These are phyloP conservation scores for Nasturtium officinale DNA, from an alignment of 345 rosid genomes.

Conservation along the genomic window DNA sequence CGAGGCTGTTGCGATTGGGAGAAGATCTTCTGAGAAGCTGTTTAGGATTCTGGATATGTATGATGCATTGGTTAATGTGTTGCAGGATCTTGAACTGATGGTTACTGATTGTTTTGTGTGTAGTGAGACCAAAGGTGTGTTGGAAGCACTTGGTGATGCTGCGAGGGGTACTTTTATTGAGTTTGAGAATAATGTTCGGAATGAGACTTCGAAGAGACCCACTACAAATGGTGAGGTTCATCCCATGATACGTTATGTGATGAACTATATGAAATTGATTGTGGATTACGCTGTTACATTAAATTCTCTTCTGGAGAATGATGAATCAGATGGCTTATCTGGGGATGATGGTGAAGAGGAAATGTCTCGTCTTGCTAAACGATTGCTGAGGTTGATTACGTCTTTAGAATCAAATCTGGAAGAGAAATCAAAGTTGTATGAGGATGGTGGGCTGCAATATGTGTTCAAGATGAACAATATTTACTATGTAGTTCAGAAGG, in stretches of 20 bases:
- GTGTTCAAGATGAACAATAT: slow-evolving; percentile 93
- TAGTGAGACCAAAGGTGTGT: slow-evolving; percentile 68
- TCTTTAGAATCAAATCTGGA: slow-evolving; percentile 76
- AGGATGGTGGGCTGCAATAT: slow-evolving; percentile 70
- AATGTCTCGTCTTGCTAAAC: slow-evolving; percentile 57
- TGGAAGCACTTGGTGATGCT: slow-evolving; percentile 67
- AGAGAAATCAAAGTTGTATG: slow-evolving; percentile 84
- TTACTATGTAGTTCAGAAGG: slow-evolving; percentile 83
- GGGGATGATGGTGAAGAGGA: slow-evolving; percentile 48
- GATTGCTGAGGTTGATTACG: slow-evolving; percentile 63
- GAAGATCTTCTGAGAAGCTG: slow-evolving; percentile 86
- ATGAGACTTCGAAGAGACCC: slow-evolving; percentile 78
- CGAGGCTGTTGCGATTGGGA: slow-evolving; percentile 85
- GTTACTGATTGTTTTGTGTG: slow-evolving; percentile 57
- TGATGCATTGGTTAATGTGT: slow-evolving; percentile 68
- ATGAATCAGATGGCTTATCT: slow-evolving; percentile 45
- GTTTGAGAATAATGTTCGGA: slow-evolving; percentile 83
- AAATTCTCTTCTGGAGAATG: slow-evolving; percentile 60
- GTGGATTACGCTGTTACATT: slow-evolving; percentile 78
- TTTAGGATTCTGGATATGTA: slow-evolving; percentile 96
- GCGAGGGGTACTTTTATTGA: slow-evolving; percentile 84
- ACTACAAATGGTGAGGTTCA: slow-evolving; percentile 89
- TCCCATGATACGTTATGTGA: slow-evolving; percentile 89
- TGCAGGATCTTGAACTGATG: slow-evolving; percentile 64
- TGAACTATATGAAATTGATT: slow-evolving; percentile 88